These are phyloP conservation scores for Arthrobotrys conoides DNA, from an alignment of 2,329 filamentous ascomycete species.

Conservation along the genomic window DNA sequence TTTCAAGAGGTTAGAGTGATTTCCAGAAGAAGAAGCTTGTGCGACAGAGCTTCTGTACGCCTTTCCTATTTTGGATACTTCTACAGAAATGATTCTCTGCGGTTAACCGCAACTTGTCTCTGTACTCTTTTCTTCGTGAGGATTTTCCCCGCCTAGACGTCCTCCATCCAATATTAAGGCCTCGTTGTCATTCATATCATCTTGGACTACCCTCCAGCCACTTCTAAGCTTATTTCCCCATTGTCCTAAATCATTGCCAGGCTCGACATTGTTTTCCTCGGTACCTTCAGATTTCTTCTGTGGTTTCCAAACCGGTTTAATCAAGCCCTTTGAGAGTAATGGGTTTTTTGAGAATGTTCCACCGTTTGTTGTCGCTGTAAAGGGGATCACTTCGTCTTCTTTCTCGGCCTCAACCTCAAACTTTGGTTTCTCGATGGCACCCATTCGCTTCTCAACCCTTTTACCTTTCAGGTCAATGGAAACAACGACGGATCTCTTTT, in stretches of 20 bases:
- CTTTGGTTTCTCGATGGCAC: conserved; percentile 76
- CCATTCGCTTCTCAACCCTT: conserved; percentile 80
- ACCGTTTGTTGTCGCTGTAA: conserved; percentile 39
- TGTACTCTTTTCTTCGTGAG: conserved; percentile 31
- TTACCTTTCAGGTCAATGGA: conserved; percentile 85
- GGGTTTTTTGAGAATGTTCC: conserved; percentile 53
- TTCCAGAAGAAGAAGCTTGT: no score
- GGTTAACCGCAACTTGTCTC: conserved; percentile 51
- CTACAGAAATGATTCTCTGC: not conserved
- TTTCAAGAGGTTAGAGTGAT: no score
- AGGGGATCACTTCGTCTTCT: conserved; percentile 60
- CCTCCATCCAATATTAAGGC: conserved; percentile 74
- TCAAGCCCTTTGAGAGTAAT: conserved; percentile 43
- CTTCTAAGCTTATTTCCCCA: conserved; percentile 64
- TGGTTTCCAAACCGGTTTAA: conserved; percentile 64
- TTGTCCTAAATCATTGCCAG: conserved; percentile 55
- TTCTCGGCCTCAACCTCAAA: conserved; percentile 73
- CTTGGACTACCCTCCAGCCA: conserved; percentile 74
- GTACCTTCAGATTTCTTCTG: conserved; percentile 26
- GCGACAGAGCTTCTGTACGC: no score
- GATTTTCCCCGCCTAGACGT: conserved; percentile 68
- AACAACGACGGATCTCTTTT: conserved; percentile 86
- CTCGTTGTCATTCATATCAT: conserved; percentile 74
- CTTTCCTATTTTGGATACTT: no score
- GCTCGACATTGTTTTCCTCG: not conserved